Evolutionary conservation across 768 basidiomycete genomes (phyloP).

Genomic region (Naganishia vaughanmartiniae): DNA sequence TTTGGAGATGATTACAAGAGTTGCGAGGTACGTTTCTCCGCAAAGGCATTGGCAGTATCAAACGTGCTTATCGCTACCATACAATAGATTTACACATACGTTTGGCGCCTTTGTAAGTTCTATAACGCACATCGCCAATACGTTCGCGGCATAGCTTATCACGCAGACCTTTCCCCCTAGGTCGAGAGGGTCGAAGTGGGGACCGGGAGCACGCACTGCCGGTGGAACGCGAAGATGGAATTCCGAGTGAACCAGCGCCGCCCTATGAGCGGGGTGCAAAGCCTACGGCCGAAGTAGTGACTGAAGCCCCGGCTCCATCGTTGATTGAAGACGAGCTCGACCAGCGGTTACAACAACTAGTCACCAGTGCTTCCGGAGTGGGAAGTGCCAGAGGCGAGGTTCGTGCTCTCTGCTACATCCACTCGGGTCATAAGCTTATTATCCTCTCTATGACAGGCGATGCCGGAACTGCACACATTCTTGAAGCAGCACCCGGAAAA

Average conservation of each 20-base stretch:
- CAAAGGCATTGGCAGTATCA: neutral
- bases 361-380: constrained; percentile 66
- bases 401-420: neutral
- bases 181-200: constrained; percentile 22
- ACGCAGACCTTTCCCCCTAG: neutral
- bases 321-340: constrained; percentile 69
- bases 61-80: neutral
- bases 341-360: constrained; percentile 73
- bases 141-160: neutral
- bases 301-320: constrained; percentile 48
- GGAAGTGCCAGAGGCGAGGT: constrained; percentile 29
- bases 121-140: neutral
- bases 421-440: neutral
- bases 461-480: constrained; percentile 90
- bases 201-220: constrained; percentile 17
- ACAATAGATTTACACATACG: constrained; percentile 35
- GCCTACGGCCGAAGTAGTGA: neutral
- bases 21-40: constrained; percentile 32
- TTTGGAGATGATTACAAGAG: neutral
- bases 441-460: constrained; percentile 59
- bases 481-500: constrained; percentile 74
- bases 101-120: constrained; percentile 35
- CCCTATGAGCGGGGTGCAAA: constrained; percentile 10
- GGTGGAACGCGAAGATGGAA: neutral
- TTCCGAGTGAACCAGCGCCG: neutral